These are phyloP conservation scores for Hirschioporus abietinus DNA, from an alignment of 768 basidiomycete genomes.

Conservation along the genomic window DNA sequence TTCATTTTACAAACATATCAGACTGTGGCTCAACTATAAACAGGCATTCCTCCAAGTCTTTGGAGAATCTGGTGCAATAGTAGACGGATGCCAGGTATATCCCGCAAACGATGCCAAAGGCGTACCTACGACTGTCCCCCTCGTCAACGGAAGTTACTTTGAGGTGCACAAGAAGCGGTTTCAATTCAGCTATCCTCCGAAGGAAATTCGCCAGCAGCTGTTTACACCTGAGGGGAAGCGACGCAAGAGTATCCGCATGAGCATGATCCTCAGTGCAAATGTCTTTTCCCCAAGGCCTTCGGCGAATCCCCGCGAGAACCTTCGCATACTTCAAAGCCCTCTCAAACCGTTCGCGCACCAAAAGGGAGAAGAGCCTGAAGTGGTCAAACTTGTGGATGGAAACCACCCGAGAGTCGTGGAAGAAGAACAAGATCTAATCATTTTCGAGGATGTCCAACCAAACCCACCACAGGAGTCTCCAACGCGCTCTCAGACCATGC, in stretches of 20 bases:
- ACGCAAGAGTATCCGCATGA: constrained; percentile 49
- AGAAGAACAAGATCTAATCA: constrained; percentile 65
- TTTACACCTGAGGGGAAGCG: constrained; percentile 39
- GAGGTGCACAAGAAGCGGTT: constrained; percentile 68
- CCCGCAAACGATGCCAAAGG: constrained; percentile 31
- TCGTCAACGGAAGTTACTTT: constrained; percentile 60
- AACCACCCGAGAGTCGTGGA: constrained; percentile 63
- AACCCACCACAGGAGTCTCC: constrained; percentile 18
- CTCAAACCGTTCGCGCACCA: constrained; percentile 14
- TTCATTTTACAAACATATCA: neutral
- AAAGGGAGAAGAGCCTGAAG: constrained; percentile 27
- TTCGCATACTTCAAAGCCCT: constrained; percentile 58
- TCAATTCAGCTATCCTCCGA: constrained; percentile 70
- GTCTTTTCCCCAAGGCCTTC: constrained; percentile 67
- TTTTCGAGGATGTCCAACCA: constrained; percentile 53
- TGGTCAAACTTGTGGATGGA: constrained; percentile 58
- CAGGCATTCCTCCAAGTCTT: constrained; percentile 67
- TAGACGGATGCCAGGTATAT: constrained; percentile 61
- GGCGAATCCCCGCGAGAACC: constrained; percentile 54
- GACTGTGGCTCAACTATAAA: constrained; percentile 1
- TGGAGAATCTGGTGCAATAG: constrained; percentile 48
- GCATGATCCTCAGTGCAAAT: constrained; percentile 70
- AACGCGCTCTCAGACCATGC: constrained; percentile 9
- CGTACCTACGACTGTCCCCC: constrained; percentile 49
- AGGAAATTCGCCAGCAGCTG: constrained; percentile 52